Conservation (phyloP, 2,329 filamentous ascomycete genomes). For the Fulvia fulva region DNA sequence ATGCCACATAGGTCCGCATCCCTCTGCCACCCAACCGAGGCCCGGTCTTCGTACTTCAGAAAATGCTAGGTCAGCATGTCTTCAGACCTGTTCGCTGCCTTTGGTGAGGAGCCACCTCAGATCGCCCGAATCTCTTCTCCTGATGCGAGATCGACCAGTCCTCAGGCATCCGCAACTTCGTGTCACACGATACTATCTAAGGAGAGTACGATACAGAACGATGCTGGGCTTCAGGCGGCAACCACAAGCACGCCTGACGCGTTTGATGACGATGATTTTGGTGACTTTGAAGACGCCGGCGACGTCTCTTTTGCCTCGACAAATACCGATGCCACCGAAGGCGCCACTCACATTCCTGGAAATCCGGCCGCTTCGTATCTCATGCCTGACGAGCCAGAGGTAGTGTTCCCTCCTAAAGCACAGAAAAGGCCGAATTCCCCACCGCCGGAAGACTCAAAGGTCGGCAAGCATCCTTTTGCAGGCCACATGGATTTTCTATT, state of each 20-base stretch:
- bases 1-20: not conserved
- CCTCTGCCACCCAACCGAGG: not conserved
- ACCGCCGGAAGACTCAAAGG: conserved; percentile 8
- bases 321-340: not conserved
- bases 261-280: conserved; percentile 50
- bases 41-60: not conserved
- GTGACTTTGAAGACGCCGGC: conserved; percentile 49
- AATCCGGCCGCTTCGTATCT: conserved; percentile 18
- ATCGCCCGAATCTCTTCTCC: not conserved
- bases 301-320: conserved; percentile 16
- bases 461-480: conserved; percentile 32
- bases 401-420: conserved; percentile 8
- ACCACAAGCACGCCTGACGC: conserved; percentile 3
- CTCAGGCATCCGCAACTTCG: not conserved
- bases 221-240: not conserved
- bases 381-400: not conserved
- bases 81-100: conserved; percentile 52
- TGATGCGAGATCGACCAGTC: not conserved
- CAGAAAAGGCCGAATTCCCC: conserved; percentile 1
- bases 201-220: not conserved
- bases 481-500: conserved; percentile 34
- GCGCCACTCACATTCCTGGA: conserved; percentile 1
- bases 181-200: too few species aligned
- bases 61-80: conserved; percentile 42
- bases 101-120: conserved; percentile 31